phyloP scores from a whole-genome alignment of 2,329 filamentous ascomycete species.

The Fusarium sororula region DNA sequence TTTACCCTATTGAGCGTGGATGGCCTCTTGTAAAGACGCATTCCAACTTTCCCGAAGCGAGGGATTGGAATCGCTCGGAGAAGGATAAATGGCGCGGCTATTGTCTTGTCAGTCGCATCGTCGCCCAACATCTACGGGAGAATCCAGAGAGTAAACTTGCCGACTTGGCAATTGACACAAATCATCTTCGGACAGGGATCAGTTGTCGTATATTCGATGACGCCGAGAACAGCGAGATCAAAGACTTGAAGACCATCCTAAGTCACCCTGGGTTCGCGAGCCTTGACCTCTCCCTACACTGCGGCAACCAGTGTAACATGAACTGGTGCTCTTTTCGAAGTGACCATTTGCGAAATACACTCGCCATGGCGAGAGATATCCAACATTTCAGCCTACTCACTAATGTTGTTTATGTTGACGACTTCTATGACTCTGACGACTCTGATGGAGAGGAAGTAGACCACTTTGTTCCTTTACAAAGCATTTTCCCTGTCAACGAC shows the following conservation, averaged over 20 bases:
- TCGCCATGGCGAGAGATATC: neutral
- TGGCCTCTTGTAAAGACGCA: conserved; percentile 6
- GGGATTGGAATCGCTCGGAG: neutral
- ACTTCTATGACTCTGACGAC: neutral
- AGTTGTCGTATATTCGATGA: conserved; percentile 28
- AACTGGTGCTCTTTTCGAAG: conserved; percentile 4
- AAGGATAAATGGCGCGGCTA: conserved; percentile 44
- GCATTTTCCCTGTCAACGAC: neutral
- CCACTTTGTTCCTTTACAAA: neutral
- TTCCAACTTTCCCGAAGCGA: neutral
- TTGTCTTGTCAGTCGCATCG: conserved; percentile 37
- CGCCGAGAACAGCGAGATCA: neutral
- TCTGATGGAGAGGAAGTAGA: neutral
- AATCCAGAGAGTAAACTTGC: conserved; percentile 30
- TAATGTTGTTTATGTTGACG: neutral
- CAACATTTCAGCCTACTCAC: neutral
- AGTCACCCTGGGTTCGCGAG: conserved; percentile 8
- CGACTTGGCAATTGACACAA: conserved; percentile 48
- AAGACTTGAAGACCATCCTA: conserved; percentile 7
- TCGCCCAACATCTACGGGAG: conserved; percentile 34
- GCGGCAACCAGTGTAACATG: neutral
- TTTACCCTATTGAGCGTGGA: conserved; percentile 49
- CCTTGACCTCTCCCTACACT: conserved; percentile 13
- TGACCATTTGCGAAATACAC: neutral
- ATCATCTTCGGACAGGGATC: conserved; percentile 45